Base-by-base conservation (phyloP, 192 early-diverging fungal genomes). In the Coemansia erecta region DNA sequence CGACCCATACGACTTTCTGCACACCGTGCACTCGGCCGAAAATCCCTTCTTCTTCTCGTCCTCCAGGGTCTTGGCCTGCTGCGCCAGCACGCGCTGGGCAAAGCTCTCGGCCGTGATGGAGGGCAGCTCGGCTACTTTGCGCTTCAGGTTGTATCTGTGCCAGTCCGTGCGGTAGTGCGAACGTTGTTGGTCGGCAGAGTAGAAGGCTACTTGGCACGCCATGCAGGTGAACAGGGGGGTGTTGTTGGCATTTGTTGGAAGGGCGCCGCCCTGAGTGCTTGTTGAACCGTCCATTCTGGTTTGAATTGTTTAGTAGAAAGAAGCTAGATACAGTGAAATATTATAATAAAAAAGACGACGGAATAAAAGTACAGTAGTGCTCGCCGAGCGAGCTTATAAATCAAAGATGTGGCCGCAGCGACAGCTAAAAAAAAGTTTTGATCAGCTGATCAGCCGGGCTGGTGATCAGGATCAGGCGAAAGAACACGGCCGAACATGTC, bases 131-230 rank as follows among this genome's bases (percentile, higher is more conserved):
- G 89, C 94, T 23, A 98, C 92, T 65, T 97, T 95, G 61, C 96
- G 88, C 83, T 98, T 98, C 23, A 98, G 74, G 72, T 99, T 99
- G 85, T 99, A 99, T 35, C 95, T 83, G 62, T 99, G 98, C 96
- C 97, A 99, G 83, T 99, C 94, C 28, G 90, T 88, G 22, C 87
- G 85, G 72, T 95, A 96, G 77, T 99, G 97, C 28, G 85, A 85
- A 39, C 97, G 80, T 80, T 99, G 97, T 63, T 85, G 75, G 42
- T 96, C 92, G 13, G 93, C 86, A 2, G 90, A 83, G 62, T 86
- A 71, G 77, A 99, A 99, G 8, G 92, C 92, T 15, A 97, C 90
- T 68, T 98, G 92, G 77, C 97, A 99, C 22, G 92, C 81, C 23
- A 93, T 81, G 63, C 92, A 93, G 24, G 92, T 92, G 63, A 83